Evolutionary conservation across 208 protist species (phyloP).

Genomic region (Crithidia thermophila): DNA sequence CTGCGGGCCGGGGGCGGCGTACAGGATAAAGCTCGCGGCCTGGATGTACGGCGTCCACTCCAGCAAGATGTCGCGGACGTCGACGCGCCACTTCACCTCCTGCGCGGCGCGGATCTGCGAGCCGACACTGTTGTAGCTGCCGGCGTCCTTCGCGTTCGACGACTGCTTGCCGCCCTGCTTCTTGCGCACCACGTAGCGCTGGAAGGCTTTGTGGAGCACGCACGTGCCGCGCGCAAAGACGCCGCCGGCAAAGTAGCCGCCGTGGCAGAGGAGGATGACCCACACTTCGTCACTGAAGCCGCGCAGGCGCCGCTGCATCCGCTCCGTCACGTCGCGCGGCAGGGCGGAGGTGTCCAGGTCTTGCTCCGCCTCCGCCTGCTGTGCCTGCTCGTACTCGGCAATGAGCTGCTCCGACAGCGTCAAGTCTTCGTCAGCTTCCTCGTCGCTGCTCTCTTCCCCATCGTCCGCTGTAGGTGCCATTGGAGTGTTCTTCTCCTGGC

Average conservation of each 20-base stretch:
- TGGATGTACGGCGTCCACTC: constrained; percentile 79
- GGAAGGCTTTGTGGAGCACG: constrained; percentile 84
- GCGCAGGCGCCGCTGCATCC: constrained; percentile 38
- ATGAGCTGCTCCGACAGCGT: constrained; percentile 75
- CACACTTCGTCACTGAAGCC: constrained; percentile 46
- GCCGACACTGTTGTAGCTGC: constrained; percentile 79
- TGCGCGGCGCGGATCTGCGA: constrained; percentile 88
- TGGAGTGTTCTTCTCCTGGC: background rate
- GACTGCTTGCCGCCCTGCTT: constrained; percentile 93
- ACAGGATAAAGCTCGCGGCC: constrained; percentile 72
- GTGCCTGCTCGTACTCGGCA: constrained; percentile 57
- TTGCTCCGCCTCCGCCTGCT: constrained; percentile 52
- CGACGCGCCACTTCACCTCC: constrained; percentile 84
- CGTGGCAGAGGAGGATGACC: constrained; percentile 88
- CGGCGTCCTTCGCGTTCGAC: constrained; percentile 73
- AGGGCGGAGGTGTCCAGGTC: constrained; percentile 24
- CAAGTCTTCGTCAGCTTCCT: constrained; percentile 30
- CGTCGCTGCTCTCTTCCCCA: background rate
- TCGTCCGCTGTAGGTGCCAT: no score
- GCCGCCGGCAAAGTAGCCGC: constrained; percentile 89
- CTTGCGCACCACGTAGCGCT: constrained; percentile 92
- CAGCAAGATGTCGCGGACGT: constrained; percentile 76
- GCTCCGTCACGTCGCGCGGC: constrained; percentile 32
- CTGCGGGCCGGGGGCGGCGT: constrained; percentile 85
- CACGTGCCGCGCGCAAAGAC: constrained; percentile 63